Evolutionary conservation across 2,329 filamentous ascomycete genomes (phyloP).

Genomic region (Aspergillus felis): DNA sequence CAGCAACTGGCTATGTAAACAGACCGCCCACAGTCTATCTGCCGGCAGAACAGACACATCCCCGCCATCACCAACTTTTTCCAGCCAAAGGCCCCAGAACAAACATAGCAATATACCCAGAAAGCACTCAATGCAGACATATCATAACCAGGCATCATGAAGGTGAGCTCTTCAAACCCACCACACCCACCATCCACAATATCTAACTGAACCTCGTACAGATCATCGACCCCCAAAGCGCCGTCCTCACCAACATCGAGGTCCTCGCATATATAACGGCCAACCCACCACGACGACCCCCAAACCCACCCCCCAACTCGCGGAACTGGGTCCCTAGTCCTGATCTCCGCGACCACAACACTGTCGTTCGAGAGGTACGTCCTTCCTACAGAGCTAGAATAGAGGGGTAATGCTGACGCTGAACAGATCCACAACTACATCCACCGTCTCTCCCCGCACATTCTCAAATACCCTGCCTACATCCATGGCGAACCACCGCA

Average conservation of each 20-base stretch:
- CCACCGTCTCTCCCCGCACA: slow-evolving; percentile 36
- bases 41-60: slow-evolving; percentile 23
- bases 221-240: slow-evolving; percentile 44
- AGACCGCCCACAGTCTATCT: slow-evolving; percentile 8
- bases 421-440: slow-evolving; percentile 41
- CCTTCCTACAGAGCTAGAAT: no score
- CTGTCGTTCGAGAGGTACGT: slow-evolving; percentile 44
- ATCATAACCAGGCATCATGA: slow-evolving; percentile 15
- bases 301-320: slow-evolving; percentile 36
- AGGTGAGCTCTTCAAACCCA: slow-evolving; percentile 11
- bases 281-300: slow-evolving; percentile 39
- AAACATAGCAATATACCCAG: background rate
- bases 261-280: slow-evolving; percentile 40
- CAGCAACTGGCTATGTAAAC: no score
- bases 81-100: slow-evolving; percentile 8
- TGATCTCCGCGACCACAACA: slow-evolving; percentile 44
- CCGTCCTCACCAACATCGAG: slow-evolving; percentile 43
- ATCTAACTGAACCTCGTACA: slow-evolving; percentile 8
- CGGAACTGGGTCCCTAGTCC: slow-evolving; percentile 39
- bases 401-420: no score
- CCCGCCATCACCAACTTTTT: slow-evolving; percentile 5
- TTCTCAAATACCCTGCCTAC: slow-evolving; percentile 36
- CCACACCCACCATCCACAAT: background rate
- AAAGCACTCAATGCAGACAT: background rate
- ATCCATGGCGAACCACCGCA: slow-evolving; percentile 6